Conservation (phyloP, 345 rosid genomes). For the Geranium brycei region DNA sequence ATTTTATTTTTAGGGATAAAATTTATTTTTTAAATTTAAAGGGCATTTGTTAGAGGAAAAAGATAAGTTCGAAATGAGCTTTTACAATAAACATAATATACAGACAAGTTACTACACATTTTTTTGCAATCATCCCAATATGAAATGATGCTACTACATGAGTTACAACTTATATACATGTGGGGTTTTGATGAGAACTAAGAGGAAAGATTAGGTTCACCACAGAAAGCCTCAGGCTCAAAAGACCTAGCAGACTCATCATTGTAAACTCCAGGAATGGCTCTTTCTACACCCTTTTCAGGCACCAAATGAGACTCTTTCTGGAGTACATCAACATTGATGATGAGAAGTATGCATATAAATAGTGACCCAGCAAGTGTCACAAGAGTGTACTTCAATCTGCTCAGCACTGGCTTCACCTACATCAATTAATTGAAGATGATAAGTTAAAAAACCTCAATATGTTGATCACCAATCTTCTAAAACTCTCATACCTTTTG, state of each 20-base stretch:
- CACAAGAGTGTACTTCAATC: constrained; percentile 66
- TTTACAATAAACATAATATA: too few relatives aligned
- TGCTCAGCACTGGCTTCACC: constrained; percentile 78
- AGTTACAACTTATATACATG: neutral
- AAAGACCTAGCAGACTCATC: constrained; percentile 72
- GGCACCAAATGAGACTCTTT: constrained; percentile 17
- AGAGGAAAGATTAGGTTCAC: constrained; percentile 39
- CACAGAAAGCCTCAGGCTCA: constrained; percentile 83
- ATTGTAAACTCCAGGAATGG: constrained; percentile 60
- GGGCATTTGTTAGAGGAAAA: too few relatives aligned
- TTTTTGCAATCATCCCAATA: too few relatives aligned
- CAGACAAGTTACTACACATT: too few relatives aligned
- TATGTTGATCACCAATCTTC: too few relatives aligned
- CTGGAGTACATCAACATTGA: constrained; percentile 34
- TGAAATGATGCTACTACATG: constrained; percentile 7
- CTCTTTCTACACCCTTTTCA: constrained; percentile 27
- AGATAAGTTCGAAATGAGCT: too few relatives aligned
- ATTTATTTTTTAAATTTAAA: too few relatives aligned
- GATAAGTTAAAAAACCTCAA: neutral
- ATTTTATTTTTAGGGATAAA: too few relatives aligned
- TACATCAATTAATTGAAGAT: constrained; percentile 11
- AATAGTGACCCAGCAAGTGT: constrained; percentile 50
- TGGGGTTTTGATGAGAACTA: neutral
- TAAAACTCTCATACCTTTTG: too few relatives aligned
- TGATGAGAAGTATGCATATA: constrained; percentile 31